Evolutionary conservation across 352 stramenopile genomes (phyloP), one percentile per base, ranked within the genome.

Genomic region (Globisporangium iwayamae): DNA sequence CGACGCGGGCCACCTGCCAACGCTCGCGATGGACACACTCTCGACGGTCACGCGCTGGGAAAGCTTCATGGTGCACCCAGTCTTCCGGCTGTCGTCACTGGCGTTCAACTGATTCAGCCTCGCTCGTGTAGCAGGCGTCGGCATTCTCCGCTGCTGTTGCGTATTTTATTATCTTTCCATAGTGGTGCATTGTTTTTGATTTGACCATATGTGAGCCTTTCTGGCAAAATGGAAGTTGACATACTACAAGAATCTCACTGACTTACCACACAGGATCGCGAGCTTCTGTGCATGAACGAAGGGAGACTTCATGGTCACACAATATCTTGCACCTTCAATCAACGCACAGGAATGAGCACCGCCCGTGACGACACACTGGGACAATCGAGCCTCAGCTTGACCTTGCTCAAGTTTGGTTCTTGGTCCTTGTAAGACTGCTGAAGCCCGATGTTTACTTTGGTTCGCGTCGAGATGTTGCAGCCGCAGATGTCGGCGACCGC

Each of bases 31-130:
- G 78, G 73, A 88, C 64, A 83, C 81, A 60, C 65, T 91, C 50
- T 83, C 80, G n/a, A 68, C 83, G 43, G 83, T 77, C 32, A 70
- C 88, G 53, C 81, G 76, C 61, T 90, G 83, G 80, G 80, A 90
- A 62, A 75, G 46, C 28, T 76, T 85, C 55, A 89, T 90, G 71
- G 72, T 91, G 6, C 62, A 58, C 2, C 83, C 83, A 1, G 63
- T 84, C 18, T 91, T 91, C 64, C 72, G 61, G 4, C 64, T 91
- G 16, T 78, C 76, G 4, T 32, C 75, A 18, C 71, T 70, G 28
- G 38, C 56, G 3, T 55, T 61, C 48, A 56, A 38, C 20, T 78
- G 62, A 71, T 53, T 36, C 52, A 32, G 20, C 30, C 16, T 8
- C 50, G n/a, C 16, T 8, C 50, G n/a, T n/a, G 7, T 7, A 8